A percentile compares a stretch with the other conserved stretches of the same genome.
These are phyloP conservation scores for Porphyra umbilicalis DNA, from an alignment of 31 red algal genomes.

Conservation along the genomic window DNA sequence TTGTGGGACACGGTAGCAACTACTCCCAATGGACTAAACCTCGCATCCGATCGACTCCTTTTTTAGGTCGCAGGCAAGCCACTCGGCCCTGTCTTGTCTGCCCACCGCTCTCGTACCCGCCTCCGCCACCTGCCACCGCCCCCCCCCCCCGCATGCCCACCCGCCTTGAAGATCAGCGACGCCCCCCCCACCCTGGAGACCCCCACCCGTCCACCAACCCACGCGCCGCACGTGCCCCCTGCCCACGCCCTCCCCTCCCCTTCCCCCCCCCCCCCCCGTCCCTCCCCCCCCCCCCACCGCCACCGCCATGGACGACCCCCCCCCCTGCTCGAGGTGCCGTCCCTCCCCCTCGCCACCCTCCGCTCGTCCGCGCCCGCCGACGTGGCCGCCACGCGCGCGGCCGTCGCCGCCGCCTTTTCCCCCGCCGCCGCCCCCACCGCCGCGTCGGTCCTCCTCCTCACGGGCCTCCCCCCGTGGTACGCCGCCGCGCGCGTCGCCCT, in stretches of 20 bases:
- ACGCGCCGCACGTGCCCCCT: not conserved
- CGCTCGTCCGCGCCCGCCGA: constrained; percentile 20
- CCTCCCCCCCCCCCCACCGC: not conserved
- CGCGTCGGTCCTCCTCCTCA: constrained; percentile 23
- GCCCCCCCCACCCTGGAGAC: too few relatives aligned
- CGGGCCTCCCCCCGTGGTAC: constrained; percentile 3
- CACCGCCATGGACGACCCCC: not conserved
- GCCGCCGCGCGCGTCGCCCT: constrained; percentile 4
- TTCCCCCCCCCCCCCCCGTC: not conserved
- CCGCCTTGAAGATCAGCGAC: too few relatives aligned
- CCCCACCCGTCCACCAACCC: too few relatives aligned
- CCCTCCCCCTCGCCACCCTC: constrained; percentile 10
- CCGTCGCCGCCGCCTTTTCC: constrained; percentile 22
- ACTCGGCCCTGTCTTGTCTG: too few relatives aligned
- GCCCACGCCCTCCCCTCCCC: not conserved
- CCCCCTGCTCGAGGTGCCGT: constrained; percentile 8
- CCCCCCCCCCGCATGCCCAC: too few relatives aligned
- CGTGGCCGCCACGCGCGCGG: constrained; percentile 14
- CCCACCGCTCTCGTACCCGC: too few relatives aligned
- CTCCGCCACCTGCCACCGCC: too few relatives aligned
- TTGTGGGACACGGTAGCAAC: too few relatives aligned
- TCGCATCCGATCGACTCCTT: too few relatives aligned
- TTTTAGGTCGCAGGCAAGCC: too few relatives aligned
- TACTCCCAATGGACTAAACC: too few relatives aligned
- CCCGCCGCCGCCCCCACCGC: constrained; percentile 9